Evolutionary conservation across 2,329 filamentous ascomycete species (phyloP).

Genomic region (Tolypocladium endophyticum): DNA sequence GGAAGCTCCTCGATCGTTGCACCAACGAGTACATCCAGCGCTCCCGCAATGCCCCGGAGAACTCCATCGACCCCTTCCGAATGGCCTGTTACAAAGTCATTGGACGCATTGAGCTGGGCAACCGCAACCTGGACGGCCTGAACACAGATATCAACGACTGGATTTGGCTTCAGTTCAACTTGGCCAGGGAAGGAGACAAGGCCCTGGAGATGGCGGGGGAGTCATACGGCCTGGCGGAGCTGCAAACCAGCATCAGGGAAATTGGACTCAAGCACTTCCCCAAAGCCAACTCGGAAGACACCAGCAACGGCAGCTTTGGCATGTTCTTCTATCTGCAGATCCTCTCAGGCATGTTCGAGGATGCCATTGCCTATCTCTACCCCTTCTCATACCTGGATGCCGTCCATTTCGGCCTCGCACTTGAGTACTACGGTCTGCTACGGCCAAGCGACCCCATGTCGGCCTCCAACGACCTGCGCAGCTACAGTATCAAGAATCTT

Average conservation of each 20-base stretch:
- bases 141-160: constrained; percentile 59
- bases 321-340: constrained; percentile 92
- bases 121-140: constrained; percentile 52
- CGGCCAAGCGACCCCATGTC: constrained; percentile 74
- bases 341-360: constrained; percentile 85
- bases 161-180: constrained; percentile 63
- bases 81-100: constrained; percentile 98
- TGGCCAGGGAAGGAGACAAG: constrained; percentile 55
- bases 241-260: constrained; percentile 73
- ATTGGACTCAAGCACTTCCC: constrained; percentile 88
- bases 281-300: constrained; percentile 66
- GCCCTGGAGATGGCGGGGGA: constrained; percentile 55
- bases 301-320: constrained; percentile 65
- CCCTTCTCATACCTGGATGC: constrained; percentile 86
- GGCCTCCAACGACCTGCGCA: constrained; percentile 59
- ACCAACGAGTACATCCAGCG: constrained; percentile 84
- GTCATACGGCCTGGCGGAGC: constrained; percentile 52
- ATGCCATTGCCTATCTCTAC: constrained; percentile 85
- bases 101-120: constrained; percentile 61
- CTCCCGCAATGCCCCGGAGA: constrained; percentile 71
- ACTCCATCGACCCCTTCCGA: constrained; percentile 85
- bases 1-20: constrained; percentile 76
- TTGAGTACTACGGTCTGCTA: constrained; percentile 82
- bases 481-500: constrained; percentile 54
- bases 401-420: constrained; percentile 84